phyloP scores from a whole-genome alignment of 1,284 basidiomycete genomes.

The Cryptococcus wingfieldii region DNA sequence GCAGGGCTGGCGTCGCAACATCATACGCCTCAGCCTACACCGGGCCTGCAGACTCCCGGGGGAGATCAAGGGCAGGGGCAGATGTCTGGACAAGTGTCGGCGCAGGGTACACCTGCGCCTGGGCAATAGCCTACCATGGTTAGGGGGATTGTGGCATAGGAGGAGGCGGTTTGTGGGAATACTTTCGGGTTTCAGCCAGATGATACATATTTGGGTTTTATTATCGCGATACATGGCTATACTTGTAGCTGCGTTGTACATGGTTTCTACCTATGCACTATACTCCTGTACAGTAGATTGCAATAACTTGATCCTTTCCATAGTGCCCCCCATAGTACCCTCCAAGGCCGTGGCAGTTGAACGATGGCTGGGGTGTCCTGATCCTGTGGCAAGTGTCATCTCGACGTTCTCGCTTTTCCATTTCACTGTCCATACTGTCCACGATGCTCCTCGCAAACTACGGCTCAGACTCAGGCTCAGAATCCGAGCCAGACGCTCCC shows the following conservation, averaged over 20 bases:
- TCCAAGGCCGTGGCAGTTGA: not conserved
- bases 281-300: no score
- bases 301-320: no score
- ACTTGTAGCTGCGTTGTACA: no score
- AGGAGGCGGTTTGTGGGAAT: no score
- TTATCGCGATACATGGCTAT: no score
- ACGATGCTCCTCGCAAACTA: constrained; percentile 47
- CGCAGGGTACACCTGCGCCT: not conserved
- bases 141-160: no score
- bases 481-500: constrained; percentile 24
- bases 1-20: not conserved
- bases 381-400: no score
- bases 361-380: not conserved
- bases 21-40: not conserved
- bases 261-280: no score
- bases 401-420: no score
- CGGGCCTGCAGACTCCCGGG: not conserved
- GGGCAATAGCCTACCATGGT: not conserved
- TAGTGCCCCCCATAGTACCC: not conserved
- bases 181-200: no score
- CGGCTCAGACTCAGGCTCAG: constrained; percentile 41
- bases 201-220: no score
- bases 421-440: not conserved
- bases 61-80: not conserved
- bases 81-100: not conserved